phyloP scores from a whole-genome alignment of 192 early-diverging fungal species.

The Allomyces macrogynus region DNA sequence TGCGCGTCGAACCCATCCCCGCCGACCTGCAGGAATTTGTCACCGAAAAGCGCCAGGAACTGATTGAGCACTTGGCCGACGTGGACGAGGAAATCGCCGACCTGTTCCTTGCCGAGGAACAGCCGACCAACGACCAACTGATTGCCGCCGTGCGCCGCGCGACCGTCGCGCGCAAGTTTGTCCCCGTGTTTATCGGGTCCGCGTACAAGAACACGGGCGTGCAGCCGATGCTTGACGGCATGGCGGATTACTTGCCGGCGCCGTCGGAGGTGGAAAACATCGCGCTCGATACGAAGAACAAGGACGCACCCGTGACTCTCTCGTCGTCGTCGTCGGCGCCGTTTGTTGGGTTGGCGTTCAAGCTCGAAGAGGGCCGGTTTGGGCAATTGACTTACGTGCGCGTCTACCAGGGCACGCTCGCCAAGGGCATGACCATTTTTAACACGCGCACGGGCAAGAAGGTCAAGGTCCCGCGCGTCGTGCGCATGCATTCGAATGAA shows the following conservation, averaged over 20 bases:
- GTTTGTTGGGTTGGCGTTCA: constrained; percentile 71
- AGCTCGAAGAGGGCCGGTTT: constrained; percentile 82
- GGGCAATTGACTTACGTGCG: constrained; percentile 94
- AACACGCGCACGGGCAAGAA: constrained; percentile 80
- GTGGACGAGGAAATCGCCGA: constrained; percentile 69
- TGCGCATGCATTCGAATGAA: constrained; percentile 95
- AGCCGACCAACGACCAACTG: constrained; percentile 45
- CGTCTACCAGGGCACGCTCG: constrained; percentile 81
- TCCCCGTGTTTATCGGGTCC: constrained; percentile 68
- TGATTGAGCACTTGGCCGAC: constrained; percentile 56
- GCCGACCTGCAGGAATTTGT: constrained; percentile 37
- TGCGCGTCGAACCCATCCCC: constrained; percentile 54
- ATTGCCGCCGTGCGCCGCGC: constrained; percentile 49
- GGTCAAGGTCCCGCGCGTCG: constrained; percentile 86
- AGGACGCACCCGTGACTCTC: constrained; percentile 36
- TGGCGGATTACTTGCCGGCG: constrained; percentile 46
- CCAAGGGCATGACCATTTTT: constrained; percentile 66
- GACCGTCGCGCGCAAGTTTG: constrained; percentile 56
- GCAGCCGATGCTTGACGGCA: constrained; percentile 51
- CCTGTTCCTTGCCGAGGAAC: constrained; percentile 56
- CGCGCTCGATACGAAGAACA: constrained; percentile 46
- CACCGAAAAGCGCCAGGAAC: constrained; percentile 46
- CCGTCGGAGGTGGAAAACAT: constrained; percentile 50
- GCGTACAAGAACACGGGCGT: constrained; percentile 71
- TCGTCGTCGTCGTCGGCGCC: constrained; percentile 43